Conservation (phyloP, 495 filamentous ascomycete species). For the Endocarpon pusillum region DNA sequence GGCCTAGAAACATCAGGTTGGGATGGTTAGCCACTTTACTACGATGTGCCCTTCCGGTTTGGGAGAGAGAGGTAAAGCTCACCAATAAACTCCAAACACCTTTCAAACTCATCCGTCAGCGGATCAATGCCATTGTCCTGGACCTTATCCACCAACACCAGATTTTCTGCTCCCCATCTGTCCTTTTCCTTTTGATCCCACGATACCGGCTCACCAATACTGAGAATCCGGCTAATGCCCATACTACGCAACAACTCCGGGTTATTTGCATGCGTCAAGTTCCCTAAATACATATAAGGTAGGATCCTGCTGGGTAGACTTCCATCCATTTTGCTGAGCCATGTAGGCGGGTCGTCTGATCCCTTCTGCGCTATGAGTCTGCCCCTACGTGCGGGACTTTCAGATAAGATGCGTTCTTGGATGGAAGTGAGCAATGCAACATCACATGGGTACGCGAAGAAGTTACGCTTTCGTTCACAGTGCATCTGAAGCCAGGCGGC, state of each 20-base stretch:
- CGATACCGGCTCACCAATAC: slow-evolving; percentile 76
- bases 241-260: slow-evolving; percentile 60
- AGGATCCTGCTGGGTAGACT: slow-evolving; percentile 76
- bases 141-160: slow-evolving; percentile 64
- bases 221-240: slow-evolving; percentile 75
- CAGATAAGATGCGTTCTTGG: slow-evolving; percentile 51
- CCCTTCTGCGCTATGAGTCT: slow-evolving; percentile 24
- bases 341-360: too few relatives aligned
- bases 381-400: slow-evolving; percentile 21
- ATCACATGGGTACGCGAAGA: slow-evolving; percentile 88
- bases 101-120: slow-evolving; percentile 69
- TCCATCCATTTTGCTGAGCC: slow-evolving; percentile 75
- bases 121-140: slow-evolving; percentile 96
- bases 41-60: background rate
- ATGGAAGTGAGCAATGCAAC: slow-evolving; percentile 60
- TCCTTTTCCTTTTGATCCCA: slow-evolving; percentile 56
- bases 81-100: slow-evolving; percentile 88
- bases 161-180: slow-evolving; percentile 52
- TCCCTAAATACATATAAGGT: slow-evolving; percentile 92
- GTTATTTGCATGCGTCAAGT: slow-evolving; percentile 84
- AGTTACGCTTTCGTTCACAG: slow-evolving; percentile 65
- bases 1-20: slow-evolving; percentile 30
- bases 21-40: background rate
- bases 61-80: too few relatives aligned
- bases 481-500: slow-evolving; percentile 81